Percentiles rank a stretch among this genome's conserved stretches.
Conservation (phyloP, 2,329 filamentous ascomycete genomes). For the Clarireedia homoeocarpa region DNA sequence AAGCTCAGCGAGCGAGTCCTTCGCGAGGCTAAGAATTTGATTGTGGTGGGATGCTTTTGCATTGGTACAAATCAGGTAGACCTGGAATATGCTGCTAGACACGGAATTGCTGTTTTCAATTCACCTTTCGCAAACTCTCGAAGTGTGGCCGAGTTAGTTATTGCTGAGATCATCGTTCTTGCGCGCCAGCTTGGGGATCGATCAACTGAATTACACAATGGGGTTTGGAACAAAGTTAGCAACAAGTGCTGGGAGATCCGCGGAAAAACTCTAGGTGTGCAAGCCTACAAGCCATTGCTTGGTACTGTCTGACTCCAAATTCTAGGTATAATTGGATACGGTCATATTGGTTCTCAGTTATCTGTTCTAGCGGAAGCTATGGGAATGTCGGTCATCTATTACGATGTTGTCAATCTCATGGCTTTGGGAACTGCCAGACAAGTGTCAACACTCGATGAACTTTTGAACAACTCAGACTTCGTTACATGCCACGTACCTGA, state of each 20-base stretch:
- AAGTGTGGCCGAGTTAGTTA: slow-evolving; percentile 92
- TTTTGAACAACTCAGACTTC: slow-evolving; percentile 79
- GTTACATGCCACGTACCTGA: slow-evolving; percentile 93
- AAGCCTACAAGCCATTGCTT: background rate
- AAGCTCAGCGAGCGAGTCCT: slow-evolving; percentile 84
- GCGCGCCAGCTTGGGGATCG: slow-evolving; percentile 90
- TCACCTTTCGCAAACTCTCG: slow-evolving; percentile 97
- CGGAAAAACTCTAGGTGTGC: slow-evolving; percentile 81
- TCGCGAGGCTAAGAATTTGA: slow-evolving; percentile 82
- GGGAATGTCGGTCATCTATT: slow-evolving; percentile 98
- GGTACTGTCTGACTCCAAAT: background rate
- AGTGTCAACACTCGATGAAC: slow-evolving; percentile 65
- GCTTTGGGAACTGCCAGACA: slow-evolving; percentile 81
- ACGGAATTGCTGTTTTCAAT: slow-evolving; percentile 97
- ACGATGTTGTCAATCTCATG: slow-evolving; percentile 92
- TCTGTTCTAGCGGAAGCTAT: slow-evolving; percentile 94
- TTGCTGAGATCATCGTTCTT: slow-evolving; percentile 84
- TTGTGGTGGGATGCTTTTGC: slow-evolving; percentile 97
- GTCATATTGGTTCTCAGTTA: slow-evolving; percentile 92
- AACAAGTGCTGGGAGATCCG: slow-evolving; percentile 95
- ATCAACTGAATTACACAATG: slow-evolving; percentile 87
- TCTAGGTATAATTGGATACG: slow-evolving; percentile 84
- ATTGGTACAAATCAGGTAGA: slow-evolving; percentile 97
- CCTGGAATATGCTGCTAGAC: slow-evolving; percentile 70
- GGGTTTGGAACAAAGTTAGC: slow-evolving; percentile 98